phyloP scores from a whole-genome alignment of 1,139 yeast genomes.

The Meyerozyma carpophila region DNA sequence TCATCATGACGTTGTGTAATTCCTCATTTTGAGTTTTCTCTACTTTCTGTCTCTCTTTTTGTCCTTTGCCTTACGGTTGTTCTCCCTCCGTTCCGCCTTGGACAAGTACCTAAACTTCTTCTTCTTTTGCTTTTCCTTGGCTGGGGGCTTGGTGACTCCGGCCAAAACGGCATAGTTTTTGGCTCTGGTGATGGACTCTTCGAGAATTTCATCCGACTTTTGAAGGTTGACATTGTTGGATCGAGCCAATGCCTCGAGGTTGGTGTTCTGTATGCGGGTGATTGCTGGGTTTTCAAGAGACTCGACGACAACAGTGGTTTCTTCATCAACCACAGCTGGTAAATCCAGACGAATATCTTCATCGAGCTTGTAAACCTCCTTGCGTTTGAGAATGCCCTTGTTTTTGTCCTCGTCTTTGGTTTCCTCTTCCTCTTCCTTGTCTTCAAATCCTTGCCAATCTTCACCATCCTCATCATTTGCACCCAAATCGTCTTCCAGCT shows the following conservation, averaged over 20 bases:
- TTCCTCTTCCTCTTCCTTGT: conserved; percentile 14
- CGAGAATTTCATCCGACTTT: conserved; percentile 55
- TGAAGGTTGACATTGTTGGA: conserved; percentile 59
- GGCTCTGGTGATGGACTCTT: conserved; percentile 62
- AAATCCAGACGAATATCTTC: conserved; percentile 33
- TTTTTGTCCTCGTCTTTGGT: conserved; percentile 9
- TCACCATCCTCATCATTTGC: conserved; percentile 25
- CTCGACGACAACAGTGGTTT: conserved; percentile 61
- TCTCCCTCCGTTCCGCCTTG: conserved; percentile 68
- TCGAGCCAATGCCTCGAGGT: conserved; percentile 51
- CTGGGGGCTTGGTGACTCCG: conserved; percentile 42
- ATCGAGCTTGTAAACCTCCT: conserved; percentile 42
- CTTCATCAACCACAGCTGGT: conserved; percentile 45
- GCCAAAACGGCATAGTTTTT: conserved; percentile 65
- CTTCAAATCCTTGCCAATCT: conserved; percentile 17
- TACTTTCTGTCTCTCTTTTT: background rate
- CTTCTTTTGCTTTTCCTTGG: conserved; percentile 43
- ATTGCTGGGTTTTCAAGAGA: conserved; percentile 44
- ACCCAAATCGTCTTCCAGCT: conserved; percentile 26
- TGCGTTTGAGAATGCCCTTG: conserved; percentile 37
- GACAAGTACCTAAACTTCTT: conserved; percentile 85
- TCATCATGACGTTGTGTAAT: no score
- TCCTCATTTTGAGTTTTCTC: no score
- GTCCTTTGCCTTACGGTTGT: conserved; percentile 52
- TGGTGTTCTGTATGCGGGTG: conserved; percentile 23